Evolutionary conservation across 352 stramenopile species (phyloP).

Genomic region (Stramenopiles sp.): DNA sequence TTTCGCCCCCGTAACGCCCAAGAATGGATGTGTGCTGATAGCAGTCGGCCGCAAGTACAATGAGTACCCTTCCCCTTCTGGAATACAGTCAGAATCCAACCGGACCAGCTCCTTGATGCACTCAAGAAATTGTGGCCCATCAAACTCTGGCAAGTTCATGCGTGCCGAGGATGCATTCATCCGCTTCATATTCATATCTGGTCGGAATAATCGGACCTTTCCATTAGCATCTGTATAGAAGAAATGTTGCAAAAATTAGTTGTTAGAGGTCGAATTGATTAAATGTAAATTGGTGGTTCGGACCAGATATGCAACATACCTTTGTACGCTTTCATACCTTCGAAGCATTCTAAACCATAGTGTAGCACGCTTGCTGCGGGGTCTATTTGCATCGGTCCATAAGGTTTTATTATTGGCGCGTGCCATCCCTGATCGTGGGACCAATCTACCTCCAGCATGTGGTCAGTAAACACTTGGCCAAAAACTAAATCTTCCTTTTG

Average conservation of each 20-base stretch:
- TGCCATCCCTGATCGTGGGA: slow-evolving; percentile 53
- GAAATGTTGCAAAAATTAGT: no score
- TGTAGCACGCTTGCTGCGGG: slow-evolving; percentile 72
- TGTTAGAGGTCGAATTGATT: no score
- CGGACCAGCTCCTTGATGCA: slow-evolving; percentile 55
- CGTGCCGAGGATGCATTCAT: slow-evolving; percentile 76
- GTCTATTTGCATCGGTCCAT: slow-evolving; percentile 65
- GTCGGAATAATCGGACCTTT: slow-evolving; percentile 75
- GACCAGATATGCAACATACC: no score
- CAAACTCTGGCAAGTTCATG: slow-evolving; percentile 65
- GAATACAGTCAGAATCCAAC: slow-evolving; percentile 75
- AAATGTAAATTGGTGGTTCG: no score
- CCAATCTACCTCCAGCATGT: slow-evolving; percentile 89
- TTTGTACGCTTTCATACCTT: slow-evolving; percentile 87
- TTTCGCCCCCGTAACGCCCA: slow-evolving; percentile 61
- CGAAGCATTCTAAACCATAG: slow-evolving; percentile 82
- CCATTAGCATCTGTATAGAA: slow-evolving; percentile 49
- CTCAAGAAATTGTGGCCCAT: slow-evolving; percentile 62
- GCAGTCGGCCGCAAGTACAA: slow-evolving; percentile 81
- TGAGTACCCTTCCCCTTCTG: slow-evolving; percentile 77
- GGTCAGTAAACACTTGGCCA: slow-evolving; percentile 78
- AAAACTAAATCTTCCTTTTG: slow-evolving; percentile 74
- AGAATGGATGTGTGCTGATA: slow-evolving; percentile 70
- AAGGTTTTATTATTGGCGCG: slow-evolving; percentile 64
- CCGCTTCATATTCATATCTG: slow-evolving; percentile 86